phyloP scores from a whole-genome alignment of 306 rosid species.

The Luffa acutangula region DNA sequence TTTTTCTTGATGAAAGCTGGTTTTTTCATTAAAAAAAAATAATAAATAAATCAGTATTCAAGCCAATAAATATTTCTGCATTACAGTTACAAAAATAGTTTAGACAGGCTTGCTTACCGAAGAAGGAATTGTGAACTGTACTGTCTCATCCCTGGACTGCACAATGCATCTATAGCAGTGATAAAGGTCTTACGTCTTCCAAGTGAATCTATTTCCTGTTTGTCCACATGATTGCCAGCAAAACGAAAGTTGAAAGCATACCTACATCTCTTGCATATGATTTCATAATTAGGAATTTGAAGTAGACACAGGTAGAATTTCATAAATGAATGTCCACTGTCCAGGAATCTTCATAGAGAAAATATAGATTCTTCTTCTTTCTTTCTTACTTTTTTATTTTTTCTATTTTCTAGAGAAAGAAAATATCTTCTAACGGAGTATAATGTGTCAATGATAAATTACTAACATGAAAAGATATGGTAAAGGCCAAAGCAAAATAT shows the following conservation, averaged over 20 bases:
- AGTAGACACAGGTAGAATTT: neutral
- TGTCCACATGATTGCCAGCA: conserved; percentile 63
- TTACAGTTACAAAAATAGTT: neutral
- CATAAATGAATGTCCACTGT: neutral
- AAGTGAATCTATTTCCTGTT: conserved; percentile 35
- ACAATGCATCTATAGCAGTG: conserved; percentile 80
- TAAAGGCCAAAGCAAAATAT: neutral
- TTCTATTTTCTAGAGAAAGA: neutral
- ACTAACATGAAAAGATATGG: neutral
- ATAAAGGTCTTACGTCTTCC: conserved; percentile 75
- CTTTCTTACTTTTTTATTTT: neutral
- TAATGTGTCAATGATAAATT: neutral
- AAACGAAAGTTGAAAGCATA: conserved; percentile 78
- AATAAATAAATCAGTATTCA: neutral
- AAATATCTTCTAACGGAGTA: neutral
- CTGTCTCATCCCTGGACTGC: conserved; percentile 66
- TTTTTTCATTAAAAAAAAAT: no score
- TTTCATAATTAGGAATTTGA: neutral
- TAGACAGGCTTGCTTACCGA: conserved; percentile 43
- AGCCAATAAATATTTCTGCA: neutral
- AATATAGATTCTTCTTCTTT: neutral
- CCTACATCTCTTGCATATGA: conserved; percentile 37
- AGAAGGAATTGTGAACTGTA: conserved; percentile 47
- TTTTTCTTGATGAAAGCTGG: no score
- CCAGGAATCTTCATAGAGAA: neutral